Percentiles rank a stretch among this genome's conserved stretches.
Conservation (phyloP, 306 rosid species). For the Pterocarpus macrocarpus region DNA sequence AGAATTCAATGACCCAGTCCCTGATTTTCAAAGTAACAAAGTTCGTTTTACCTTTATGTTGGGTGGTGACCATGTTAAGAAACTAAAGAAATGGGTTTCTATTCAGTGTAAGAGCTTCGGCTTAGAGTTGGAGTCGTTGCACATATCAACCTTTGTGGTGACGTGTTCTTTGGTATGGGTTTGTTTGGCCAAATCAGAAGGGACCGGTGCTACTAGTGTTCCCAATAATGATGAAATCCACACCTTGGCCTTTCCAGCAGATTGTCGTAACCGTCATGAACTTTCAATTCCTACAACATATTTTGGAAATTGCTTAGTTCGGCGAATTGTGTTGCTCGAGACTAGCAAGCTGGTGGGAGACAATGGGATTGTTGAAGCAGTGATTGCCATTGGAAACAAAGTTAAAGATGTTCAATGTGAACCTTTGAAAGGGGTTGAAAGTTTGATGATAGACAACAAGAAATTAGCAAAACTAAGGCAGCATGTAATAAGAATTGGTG, state of each 20-base stretch:
- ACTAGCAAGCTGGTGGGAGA: constrained; percentile 34
- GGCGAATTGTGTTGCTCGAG: neutral
- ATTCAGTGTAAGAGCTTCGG: too few relatives aligned
- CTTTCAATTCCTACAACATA: neutral
- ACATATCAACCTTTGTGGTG: too few relatives aligned
- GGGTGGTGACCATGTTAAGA: constrained; percentile 23
- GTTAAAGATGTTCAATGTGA: constrained; percentile 23
- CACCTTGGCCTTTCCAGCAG: constrained; percentile 24
- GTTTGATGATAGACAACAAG: neutral
- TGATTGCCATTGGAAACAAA: constrained; percentile 25
- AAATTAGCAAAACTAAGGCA: neutral
- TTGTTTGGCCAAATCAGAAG: too few relatives aligned
- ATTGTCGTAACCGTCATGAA: constrained; percentile 40
- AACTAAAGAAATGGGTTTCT: constrained; percentile 34
- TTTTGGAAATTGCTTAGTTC: constrained; percentile 39
- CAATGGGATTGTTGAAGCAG: constrained; percentile 44
- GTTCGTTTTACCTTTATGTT: constrained; percentile 33
- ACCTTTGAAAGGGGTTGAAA: constrained; percentile 32
- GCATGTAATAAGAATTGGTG: neutral
- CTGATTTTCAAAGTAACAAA: neutral
- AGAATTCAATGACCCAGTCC: neutral
- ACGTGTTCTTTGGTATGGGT: too few relatives aligned
- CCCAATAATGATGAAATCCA: neutral
- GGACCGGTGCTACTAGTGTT: neutral
- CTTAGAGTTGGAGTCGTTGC: too few relatives aligned